Conservation (phyloP, 169 alveolate genomes). For the Cryptosporidium felis region DNA sequence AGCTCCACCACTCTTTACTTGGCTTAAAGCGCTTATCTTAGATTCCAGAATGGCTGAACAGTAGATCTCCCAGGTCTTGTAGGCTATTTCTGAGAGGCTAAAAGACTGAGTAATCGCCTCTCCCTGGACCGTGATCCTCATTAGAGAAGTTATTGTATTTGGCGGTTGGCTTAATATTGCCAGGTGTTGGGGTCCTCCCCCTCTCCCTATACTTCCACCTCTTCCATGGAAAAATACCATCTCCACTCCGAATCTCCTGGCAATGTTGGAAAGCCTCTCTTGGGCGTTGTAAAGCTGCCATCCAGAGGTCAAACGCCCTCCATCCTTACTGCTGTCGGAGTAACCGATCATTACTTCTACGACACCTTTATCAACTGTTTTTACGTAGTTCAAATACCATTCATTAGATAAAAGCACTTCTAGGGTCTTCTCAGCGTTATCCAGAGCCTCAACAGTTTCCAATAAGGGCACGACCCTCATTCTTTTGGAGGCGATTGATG, state of each 20-base stretch:
- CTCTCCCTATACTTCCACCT: constrained; percentile 86
- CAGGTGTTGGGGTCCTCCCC: constrained; percentile 87
- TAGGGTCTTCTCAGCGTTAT: constrained; percentile 77
- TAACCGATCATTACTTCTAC: constrained; percentile 86
- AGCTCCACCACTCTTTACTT: neutral
- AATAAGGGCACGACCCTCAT: constrained; percentile 82
- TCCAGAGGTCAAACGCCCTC: constrained; percentile 83
- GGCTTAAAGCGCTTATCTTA: constrained; percentile 7
- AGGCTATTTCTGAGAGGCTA: constrained; percentile 77
- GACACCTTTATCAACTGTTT: constrained; percentile 74
- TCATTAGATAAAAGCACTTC: constrained; percentile 78
- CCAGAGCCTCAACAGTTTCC: constrained; percentile 83
- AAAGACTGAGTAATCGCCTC: constrained; percentile 80
- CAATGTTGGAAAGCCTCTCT: constrained; percentile 76
- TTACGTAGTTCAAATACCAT: constrained; percentile 81
- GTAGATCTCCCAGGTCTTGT: constrained; percentile 82
- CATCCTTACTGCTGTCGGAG: constrained; percentile 88
- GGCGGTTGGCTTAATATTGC: constrained; percentile 85
- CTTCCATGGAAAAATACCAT: constrained; percentile 85
- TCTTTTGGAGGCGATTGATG: constrained; percentile 55
- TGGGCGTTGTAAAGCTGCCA: constrained; percentile 86
- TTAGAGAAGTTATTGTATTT: constrained; percentile 80
- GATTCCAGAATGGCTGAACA: constrained; percentile 80
- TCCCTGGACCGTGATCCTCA: constrained; percentile 84
- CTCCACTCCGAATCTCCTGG: constrained; percentile 77